A percentile compares a stretch with the other conserved stretches of the same genome.
Conservation (phyloP, 176 grass and related monocot species). For the Avena insularis region DNA sequence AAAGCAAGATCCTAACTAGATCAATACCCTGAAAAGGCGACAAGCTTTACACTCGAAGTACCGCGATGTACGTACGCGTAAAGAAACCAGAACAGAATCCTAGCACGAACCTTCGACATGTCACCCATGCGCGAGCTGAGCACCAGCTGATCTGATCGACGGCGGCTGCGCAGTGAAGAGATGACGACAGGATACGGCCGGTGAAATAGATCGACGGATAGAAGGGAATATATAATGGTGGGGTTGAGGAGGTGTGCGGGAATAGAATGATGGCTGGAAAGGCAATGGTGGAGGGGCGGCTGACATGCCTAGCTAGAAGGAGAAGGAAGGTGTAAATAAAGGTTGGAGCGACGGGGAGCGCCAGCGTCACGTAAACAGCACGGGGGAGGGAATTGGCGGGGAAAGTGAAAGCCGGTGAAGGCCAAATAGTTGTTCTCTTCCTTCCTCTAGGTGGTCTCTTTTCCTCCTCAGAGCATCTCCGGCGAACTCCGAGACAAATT, state of each 20-base stretch:
- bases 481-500: too few species aligned
- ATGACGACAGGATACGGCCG: not conserved
- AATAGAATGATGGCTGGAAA: not conserved
- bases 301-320: not conserved
- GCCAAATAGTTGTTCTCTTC: constrained; percentile 47
- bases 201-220: not conserved
- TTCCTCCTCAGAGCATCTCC: not conserved
- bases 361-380: constrained; percentile 19
- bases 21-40: constrained; percentile 36
- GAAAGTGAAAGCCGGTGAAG: constrained; percentile 14
- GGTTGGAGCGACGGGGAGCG: not conserved
- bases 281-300: constrained; percentile 32
- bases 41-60: constrained; percentile 12
- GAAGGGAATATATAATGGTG: not conserved
- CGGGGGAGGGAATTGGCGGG: not conserved
- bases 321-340: constrained; percentile 40
- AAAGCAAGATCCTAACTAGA: constrained; percentile 37
- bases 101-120: constrained; percentile 55
- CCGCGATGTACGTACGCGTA: not conserved
- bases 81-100: not conserved
- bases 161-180: not conserved
- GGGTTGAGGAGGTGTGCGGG: not conserved
- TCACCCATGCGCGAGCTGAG: constrained; percentile 17
- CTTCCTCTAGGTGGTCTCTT: not conserved
- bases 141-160: not conserved